phyloP scores from a whole-genome alignment of 192 early-diverging fungal species.

The Coemansia erecta region DNA sequence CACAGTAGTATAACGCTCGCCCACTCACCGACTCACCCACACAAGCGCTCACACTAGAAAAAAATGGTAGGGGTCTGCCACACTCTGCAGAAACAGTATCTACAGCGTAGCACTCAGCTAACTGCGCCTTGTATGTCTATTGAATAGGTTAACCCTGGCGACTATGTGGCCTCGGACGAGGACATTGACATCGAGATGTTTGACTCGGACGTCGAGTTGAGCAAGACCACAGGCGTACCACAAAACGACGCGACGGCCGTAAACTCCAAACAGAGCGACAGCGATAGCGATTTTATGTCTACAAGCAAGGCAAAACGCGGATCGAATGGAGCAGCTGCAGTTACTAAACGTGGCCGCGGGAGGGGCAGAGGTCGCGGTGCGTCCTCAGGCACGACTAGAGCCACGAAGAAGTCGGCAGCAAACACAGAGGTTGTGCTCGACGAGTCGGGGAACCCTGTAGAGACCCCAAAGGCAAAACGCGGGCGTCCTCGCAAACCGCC shows the following conservation, averaged over 20 bases:
- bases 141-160: slow-evolving; percentile 35
- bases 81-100: not conserved
- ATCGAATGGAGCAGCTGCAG: not conserved
- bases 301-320: slow-evolving; percentile 26
- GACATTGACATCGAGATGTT: slow-evolving; percentile 55
- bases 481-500: slow-evolving; percentile 38
- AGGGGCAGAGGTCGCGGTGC: slow-evolving; percentile 37
- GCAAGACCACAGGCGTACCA: slow-evolving; percentile 13
- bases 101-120: not conserved
- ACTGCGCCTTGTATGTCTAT: not conserved
- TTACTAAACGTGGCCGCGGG: slow-evolving; percentile 31
- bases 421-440: slow-evolving; percentile 10
- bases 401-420: slow-evolving; percentile 8
- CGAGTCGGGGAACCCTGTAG: slow-evolving; percentile 21
- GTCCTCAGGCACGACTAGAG: not conserved
- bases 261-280: slow-evolving; percentile 10
- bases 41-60: too few relatives aligned
- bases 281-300: slow-evolving; percentile 48
- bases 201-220: slow-evolving; percentile 52
- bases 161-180: slow-evolving; percentile 46
- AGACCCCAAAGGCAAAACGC: slow-evolving; percentile 30
- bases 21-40: too few relatives aligned
- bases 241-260: slow-evolving; percentile 9
- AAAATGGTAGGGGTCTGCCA: too few relatives aligned
- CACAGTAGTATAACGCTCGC: too few relatives aligned